A percentile compares a stretch with the other conserved stretches of the same genome.
These are phyloP conservation scores for Rhynchosporium secalis DNA, from an alignment of 2,329 filamentous ascomycete genomes.

Conservation along the genomic window DNA sequence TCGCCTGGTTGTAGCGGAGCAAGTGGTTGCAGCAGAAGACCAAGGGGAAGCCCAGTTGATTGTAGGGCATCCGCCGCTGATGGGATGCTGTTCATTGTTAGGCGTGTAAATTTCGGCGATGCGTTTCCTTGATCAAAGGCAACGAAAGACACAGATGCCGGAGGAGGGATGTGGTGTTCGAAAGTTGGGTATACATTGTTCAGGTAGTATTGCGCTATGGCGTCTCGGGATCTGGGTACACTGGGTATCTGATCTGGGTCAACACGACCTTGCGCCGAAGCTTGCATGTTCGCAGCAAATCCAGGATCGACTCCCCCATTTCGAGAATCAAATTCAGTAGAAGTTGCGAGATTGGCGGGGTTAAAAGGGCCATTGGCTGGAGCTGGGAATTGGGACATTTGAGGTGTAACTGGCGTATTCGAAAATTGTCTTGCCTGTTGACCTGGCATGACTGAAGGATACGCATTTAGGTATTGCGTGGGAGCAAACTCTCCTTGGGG, in stretches of 20 bases:
- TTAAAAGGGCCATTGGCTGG: constrained; percentile 55
- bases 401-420: constrained; percentile 47
- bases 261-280: constrained; percentile 71
- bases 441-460: constrained; percentile 44
- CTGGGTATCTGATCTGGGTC: constrained; percentile 93
- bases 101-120: constrained; percentile 87
- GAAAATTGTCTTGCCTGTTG: constrained; percentile 48
- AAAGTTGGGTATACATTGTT: constrained; percentile 91
- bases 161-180: constrained; percentile 88
- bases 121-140: constrained; percentile 96
- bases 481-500: constrained; percentile 57
- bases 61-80: constrained; percentile 75
- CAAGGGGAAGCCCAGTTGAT: constrained; percentile 81
- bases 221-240: constrained; percentile 80
- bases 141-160: constrained; percentile 83
- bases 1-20: constrained; percentile 83
- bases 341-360: constrained; percentile 44
- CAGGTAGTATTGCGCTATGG: constrained; percentile 79
- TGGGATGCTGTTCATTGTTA: constrained; percentile 93
- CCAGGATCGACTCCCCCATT: constrained; percentile 41
- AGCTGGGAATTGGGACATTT: constrained; percentile 61
- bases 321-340: constrained; percentile 50
- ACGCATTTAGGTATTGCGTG: constrained; percentile 60
- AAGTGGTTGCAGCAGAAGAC: constrained; percentile 84
- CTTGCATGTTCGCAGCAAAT: constrained; percentile 51